Percentiles rank a stretch among this genome's conserved stretches.
These are phyloP conservation scores for Corylus avellana DNA, from an alignment of 306 rosid species.

Conservation along the genomic window DNA sequence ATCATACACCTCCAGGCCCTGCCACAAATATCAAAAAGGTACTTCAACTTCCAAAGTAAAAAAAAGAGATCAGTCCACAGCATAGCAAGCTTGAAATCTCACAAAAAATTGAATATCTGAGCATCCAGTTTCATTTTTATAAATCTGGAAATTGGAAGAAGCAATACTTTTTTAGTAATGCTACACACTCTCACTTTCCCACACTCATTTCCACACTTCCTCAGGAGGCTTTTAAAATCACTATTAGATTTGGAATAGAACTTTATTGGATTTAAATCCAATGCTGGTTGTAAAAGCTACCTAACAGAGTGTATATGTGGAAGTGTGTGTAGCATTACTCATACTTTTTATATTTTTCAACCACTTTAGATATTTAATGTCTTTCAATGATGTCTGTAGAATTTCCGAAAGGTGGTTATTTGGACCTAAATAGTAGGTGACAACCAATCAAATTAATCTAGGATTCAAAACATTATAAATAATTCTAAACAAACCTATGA, in stretches of 20 bases:
- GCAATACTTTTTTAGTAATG: too few relatives aligned
- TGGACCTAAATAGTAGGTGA: not conserved
- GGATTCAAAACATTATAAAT: not conserved
- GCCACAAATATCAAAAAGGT: constrained; percentile 27
- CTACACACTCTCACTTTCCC: too few relatives aligned
- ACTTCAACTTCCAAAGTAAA: constrained; percentile 21
- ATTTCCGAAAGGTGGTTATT: not conserved
- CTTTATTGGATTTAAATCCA: too few relatives aligned
- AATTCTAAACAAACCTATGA: not conserved
- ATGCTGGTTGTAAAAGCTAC: too few relatives aligned
- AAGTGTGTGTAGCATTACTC: too few relatives aligned
- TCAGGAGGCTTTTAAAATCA: too few relatives aligned
- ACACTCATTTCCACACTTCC: too few relatives aligned
- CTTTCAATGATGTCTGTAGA: not conserved
- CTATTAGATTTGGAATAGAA: too few relatives aligned
- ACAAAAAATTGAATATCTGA: not conserved
- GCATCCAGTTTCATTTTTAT: not conserved
- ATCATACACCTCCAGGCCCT: constrained; percentile 99
- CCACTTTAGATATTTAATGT: not conserved
- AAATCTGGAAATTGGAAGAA: not conserved
- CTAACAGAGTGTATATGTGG: too few relatives aligned
- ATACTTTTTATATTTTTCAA: not conserved
- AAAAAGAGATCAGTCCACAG: constrained; percentile 2
- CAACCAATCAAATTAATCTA: not conserved
- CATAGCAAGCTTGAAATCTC: constrained; percentile 13